These are phyloP conservation scores for Pseudozyma flocculosa DNA, from an alignment of 1,284 basidiomycete genomes.

Conservation along the genomic window DNA sequence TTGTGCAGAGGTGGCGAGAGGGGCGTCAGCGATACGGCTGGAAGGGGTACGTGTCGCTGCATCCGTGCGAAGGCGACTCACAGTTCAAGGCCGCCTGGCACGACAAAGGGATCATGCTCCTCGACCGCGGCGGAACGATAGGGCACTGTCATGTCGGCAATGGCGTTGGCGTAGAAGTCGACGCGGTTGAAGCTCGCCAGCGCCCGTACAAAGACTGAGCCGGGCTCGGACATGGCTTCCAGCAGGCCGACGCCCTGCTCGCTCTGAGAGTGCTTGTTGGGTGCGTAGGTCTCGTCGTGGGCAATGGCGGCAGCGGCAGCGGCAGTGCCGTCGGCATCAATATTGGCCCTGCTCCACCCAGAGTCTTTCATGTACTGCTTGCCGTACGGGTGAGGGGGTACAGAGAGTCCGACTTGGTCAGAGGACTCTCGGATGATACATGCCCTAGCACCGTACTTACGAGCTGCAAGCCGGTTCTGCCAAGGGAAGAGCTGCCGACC, in stretches of 20 bases:
- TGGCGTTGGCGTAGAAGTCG: constrained; percentile 78
- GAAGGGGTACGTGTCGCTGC: too few relatives aligned
- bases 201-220: constrained; percentile 74
- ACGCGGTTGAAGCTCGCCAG: constrained; percentile 70
- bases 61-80: constrained; percentile 1
- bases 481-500: constrained; percentile 74
- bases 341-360: constrained; percentile 16
- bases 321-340: too few relatives aligned
- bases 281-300: not conserved
- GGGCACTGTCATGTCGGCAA: constrained; percentile 55
- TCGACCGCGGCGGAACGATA: constrained; percentile 42
- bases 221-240: constrained; percentile 59
- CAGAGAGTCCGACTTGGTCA: too few relatives aligned
- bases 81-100: constrained; percentile 7
- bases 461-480: constrained; percentile 79
- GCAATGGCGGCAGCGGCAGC: constrained; percentile 2
- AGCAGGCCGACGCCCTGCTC: constrained; percentile 17
- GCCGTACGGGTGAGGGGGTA: too few relatives aligned
- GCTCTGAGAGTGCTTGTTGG: not conserved
- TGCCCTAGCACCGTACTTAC: constrained; percentile 3
- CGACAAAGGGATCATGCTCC: constrained; percentile 27
- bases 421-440: too few relatives aligned
- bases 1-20: too few relatives aligned
- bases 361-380: constrained; percentile 21
- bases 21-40: too few relatives aligned